Evolutionary conservation across 2,329 filamentous ascomycete genomes (phyloP), one percentile per base, ranked within the genome.

Genomic region (Plenodomus lindquistii): DNA sequence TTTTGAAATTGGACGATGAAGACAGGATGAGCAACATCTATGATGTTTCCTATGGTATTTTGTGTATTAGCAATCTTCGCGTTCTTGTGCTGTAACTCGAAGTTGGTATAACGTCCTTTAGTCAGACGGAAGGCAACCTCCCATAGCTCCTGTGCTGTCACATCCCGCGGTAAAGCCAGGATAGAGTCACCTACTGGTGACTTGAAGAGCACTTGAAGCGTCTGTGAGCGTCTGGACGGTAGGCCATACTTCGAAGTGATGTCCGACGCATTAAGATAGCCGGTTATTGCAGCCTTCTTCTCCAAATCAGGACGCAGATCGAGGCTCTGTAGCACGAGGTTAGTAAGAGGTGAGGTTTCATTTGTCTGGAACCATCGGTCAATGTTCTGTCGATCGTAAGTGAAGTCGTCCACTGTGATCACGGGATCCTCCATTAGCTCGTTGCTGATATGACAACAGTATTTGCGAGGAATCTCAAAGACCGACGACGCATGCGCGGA

Each of bases 371-470:
- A 73, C 71, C 71, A 73, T 40, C 63, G 55, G 43, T 61, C 45
- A 13, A 74, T 71, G 22, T 68, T 64, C 16, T 58, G 48, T n/a
- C 66, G 58, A 37, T 71, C 67, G 41, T 72, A 75, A 0, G 57
- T 69, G 44, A 66, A 64, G 1, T 59, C 57, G 42, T 74, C 70
- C 2, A 52, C 43, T 2, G 71, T 66, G 2, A 36, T 54, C 15
- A 73, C 72, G 4, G 72, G 67, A 47, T 73, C 67, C 34, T 65
- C 47, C 54, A 73, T 67, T 16, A 70, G 18, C 13, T 63, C 63
- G 8, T 61, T 60, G 11, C 59, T 66, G 40, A 73, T 71, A 2
- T 69, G 67, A 40, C 71, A 73, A 2, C 53, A 27, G 44, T 63
- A 55, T 1, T 66, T 52, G 7, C 55, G 20, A 24, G 68, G 63